These are phyloP conservation scores for Rutstroemia sp. DNA, from an alignment of 2,329 filamentous ascomycete species.

Conservation along the genomic window DNA sequence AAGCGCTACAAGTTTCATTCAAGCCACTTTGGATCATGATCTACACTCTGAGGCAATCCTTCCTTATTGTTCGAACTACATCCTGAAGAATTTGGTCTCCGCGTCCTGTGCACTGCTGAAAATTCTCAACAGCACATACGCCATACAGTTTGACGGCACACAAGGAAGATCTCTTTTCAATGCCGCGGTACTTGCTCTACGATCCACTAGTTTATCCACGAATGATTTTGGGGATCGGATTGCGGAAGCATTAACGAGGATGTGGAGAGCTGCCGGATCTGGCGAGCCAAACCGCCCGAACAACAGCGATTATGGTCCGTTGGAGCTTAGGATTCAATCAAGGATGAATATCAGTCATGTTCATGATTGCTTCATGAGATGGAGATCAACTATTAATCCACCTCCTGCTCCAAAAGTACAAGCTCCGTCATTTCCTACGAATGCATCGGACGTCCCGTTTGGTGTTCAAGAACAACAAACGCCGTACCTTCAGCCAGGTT, in stretches of 20 bases:
- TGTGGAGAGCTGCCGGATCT: constrained; percentile 39
- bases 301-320: constrained; percentile 28
- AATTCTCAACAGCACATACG: constrained; percentile 58
- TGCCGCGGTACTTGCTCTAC: constrained; percentile 49
- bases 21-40: constrained; percentile 15
- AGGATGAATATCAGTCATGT: constrained; percentile 62
- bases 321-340: constrained; percentile 58
- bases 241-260: constrained; percentile 57
- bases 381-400: constrained; percentile 39
- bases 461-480: neutral
- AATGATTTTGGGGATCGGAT: constrained; percentile 59
- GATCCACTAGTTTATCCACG: constrained; percentile 51
- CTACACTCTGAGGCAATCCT: constrained; percentile 28
- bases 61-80: constrained; percentile 49
- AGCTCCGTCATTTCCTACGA: neutral
- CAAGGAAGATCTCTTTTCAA: constrained; percentile 51
- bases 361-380: constrained; percentile 61
- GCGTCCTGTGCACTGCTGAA: constrained; percentile 58
- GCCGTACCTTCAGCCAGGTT: neutral
- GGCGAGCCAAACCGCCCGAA: constrained; percentile 7
- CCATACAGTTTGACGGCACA: constrained; percentile 46
- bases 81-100: constrained; percentile 61
- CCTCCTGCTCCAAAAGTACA: neutral
- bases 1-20: constrained; percentile 25
- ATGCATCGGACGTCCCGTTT: neutral